Evolutionary conservation across 2,329 filamentous ascomycete species (phyloP), one percentile per base, ranked within the genome.

Genomic region (Huntiella moniliformis): DNA sequence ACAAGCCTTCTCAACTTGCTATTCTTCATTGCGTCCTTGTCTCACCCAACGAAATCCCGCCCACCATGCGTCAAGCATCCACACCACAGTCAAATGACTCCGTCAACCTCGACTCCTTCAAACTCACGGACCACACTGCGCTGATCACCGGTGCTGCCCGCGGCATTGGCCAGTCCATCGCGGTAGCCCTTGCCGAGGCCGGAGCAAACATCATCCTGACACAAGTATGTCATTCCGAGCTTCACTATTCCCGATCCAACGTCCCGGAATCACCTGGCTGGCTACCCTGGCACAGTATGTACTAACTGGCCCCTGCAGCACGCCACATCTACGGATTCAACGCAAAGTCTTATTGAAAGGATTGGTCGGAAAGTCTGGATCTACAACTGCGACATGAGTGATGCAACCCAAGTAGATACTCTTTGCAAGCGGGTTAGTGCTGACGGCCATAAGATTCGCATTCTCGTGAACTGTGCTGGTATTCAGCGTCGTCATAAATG

Each of bases 391-490:
- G 81, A 88, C 61, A 73, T 87, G 18, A 66, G 74, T 35, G 74
- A 69, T 2, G 58, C 65, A n/a, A 55, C 63, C 15, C 72, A 74
- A 16, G 76, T 86, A 46, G 63, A 68, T n/a, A 60, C 63, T 0
- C 67, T 87, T 2, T 63, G 75, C 1, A 72, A 77, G 17, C 62
- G 63, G 15, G 60, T 86, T 47, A 64, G 82, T n/a, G 62, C 66
- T 37, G 73, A 77, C 55, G 71, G 71, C 42, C 68, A 77, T 57
- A 57, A 74, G 56, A 74, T 92, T 52, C 72, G 82, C 56, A 82
- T 92, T 56, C 72, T 93, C 5, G 65, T 93, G 54, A 93, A 87
- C 64, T 88, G 82, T 63, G 86, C 82, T 13, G 86, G 86, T 18
- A 87, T 93, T 57, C 86, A 93, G 61, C 71, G 77, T 51, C 71